Base-by-base conservation (phyloP, 169 alveolate genomes). In the Babesia sp. region DNA sequence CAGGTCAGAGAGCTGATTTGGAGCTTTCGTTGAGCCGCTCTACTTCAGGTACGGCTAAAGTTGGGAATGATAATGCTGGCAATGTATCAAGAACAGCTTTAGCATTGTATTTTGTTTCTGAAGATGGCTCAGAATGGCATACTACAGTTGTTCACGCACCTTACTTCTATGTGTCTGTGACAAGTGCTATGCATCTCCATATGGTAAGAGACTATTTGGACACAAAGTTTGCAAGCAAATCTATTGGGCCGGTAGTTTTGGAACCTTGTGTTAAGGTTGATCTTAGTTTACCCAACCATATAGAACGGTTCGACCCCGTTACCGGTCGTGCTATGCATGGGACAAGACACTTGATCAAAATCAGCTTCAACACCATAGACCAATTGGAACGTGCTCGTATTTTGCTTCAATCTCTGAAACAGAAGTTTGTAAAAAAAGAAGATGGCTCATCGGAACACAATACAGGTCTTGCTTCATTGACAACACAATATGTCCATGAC, bases 81-180 rank as follows among this genome's bases (percentile, higher is more conserved):
- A 50, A 29, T 14, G 74, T 64, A n/a, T 29, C 74, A 2, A 50
- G 73, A 3, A 64, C 87, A 3, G 89, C 89, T 0, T 44, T 81
- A 33, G 37, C 86, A 45, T 55, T 78, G 31, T 81, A 73, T 44
- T 84, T 82, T 58, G 82, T 75, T 24, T 64, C 90, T 12, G 90
- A 84, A 31, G 91, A 84, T 54, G 79, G 88, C 12, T 24, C 83
- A 11, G 72, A 86, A 72, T 64, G 90, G 91, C 58, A 44, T 24
- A 72, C 92, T 31, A 45, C 83, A 22, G 37, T 87, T 70, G 70
- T 80, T 34, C 55, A 88, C 70, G 45, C 84, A 45, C 81, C 90
- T 39, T 71, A 75, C 77, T 78, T 73, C 67, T 73, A 50, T 61
- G 37, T 81, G 26, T 16, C 82, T 36, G 56, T 81, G 50, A 22